These are phyloP conservation scores for Gossypium davidsonii DNA, from an alignment of 441 rosid species.

Conservation along the genomic window DNA sequence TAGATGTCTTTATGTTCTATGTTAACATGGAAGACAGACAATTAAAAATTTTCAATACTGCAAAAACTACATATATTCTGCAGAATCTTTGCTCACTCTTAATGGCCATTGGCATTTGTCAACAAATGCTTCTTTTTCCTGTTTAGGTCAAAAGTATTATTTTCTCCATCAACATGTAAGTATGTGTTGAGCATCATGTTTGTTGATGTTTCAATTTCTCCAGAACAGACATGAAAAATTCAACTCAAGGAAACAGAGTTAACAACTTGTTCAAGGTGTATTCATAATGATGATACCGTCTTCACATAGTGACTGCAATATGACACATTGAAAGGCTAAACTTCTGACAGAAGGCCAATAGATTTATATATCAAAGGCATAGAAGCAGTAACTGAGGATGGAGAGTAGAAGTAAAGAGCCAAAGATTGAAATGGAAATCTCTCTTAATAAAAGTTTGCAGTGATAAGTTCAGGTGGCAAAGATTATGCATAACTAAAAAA, in stretches of 20 bases:
- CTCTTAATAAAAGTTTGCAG: not conserved
- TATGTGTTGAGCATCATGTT: not conserved
- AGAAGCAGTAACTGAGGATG: not conserved
- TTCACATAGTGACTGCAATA: not conserved
- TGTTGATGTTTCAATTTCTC: constrained; percentile 1
- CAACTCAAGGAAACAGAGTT: not conserved
- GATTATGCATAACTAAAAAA: not conserved
- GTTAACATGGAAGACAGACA: not conserved
- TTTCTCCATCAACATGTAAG: not conserved
- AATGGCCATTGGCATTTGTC: not conserved
- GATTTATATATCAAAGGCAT: not conserved
- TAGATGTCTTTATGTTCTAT: not conserved
- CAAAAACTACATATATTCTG: not conserved
- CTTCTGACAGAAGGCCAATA: not conserved
- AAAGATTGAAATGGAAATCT: not conserved
- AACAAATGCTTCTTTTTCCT: constrained; percentile 5
- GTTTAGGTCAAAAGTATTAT: not conserved
- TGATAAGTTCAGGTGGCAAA: not conserved
- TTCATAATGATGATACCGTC: not conserved
- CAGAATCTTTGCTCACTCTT: not conserved
- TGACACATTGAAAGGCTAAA: not conserved
- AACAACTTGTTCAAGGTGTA: not conserved
- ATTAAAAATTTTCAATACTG: not conserved
- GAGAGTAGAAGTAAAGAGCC: constrained; percentile 5
- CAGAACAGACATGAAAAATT: not conserved